A percentile compares a stretch with the other conserved stretches of the same genome.
phyloP scores from a whole-genome alignment of 148 eudicot genomes.

The Camellia sinensis region DNA sequence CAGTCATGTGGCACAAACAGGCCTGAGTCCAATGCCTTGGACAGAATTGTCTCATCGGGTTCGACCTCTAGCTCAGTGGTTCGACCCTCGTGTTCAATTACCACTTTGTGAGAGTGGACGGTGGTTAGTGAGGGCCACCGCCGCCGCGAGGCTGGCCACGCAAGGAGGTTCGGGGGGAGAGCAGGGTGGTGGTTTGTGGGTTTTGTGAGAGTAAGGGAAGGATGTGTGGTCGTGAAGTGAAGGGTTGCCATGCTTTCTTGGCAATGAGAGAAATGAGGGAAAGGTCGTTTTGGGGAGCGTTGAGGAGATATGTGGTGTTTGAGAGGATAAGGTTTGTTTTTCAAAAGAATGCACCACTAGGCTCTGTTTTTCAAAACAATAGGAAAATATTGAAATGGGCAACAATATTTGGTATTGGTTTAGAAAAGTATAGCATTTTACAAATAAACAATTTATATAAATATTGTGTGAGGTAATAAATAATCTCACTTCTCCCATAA shows the following conservation, averaged over 20 bases:
- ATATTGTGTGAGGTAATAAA: no score
- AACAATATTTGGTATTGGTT: no score
- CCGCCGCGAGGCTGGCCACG: neutral
- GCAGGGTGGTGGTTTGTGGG: constrained; percentile 8
- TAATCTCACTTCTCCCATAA: no score
- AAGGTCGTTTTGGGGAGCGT: neutral
- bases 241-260: constrained; percentile 41
- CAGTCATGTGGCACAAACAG: constrained; percentile 73
- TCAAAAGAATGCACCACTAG: no score
- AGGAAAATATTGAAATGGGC: no score
- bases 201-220: constrained; percentile 29
- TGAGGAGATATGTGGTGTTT: constrained; percentile 21
- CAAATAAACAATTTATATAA: no score
- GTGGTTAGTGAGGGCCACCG: constrained; percentile 7
- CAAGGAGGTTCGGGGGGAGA: constrained; percentile 1
- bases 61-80: constrained; percentile 72
- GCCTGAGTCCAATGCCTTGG: constrained; percentile 68
- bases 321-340: constrained; percentile 22
- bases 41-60: constrained; percentile 69
- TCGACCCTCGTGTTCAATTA: constrained; percentile 59
- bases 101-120: constrained; percentile 54
- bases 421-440: no score
- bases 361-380: no score
- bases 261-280: neutral
- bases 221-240: constrained; percentile 32